Conservation (phyloP, 352 stramenopile genomes). For the Pythium vanterpoolii region DNA sequence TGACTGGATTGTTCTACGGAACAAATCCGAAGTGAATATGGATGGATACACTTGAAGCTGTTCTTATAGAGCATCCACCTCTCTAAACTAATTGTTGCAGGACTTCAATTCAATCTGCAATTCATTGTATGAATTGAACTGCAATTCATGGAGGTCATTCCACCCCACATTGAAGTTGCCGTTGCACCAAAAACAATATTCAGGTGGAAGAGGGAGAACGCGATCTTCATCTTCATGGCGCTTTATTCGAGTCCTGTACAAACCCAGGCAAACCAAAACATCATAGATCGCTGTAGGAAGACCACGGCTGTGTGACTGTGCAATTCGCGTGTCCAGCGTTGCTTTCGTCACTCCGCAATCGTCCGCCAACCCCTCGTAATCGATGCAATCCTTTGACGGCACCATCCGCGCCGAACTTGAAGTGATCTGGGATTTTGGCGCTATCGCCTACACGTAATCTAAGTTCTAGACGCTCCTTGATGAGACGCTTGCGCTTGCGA, state of each 20-base stretch:
- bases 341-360: background rate
- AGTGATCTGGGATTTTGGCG: conserved; percentile 13
- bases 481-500: background rate
- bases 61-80: background rate
- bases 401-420: conserved; percentile 2
- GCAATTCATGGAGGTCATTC: background rate
- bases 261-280: background rate
- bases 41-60: conserved; percentile 4
- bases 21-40: background rate
- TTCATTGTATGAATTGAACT: background rate
- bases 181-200: background rate
- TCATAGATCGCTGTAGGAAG: background rate
- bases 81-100: background rate
- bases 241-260: background rate
- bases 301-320: background rate
- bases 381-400: conserved; percentile 6
- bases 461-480: conserved; percentile 10
- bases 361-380: background rate
- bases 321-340: background rate
- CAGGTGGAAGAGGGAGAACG: background rate
- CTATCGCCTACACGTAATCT: conserved; percentile 3
- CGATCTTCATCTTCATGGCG: background rate
- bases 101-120: background rate
- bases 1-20: conserved; percentile 4
- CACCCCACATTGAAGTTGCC: background rate